phyloP scores from a whole-genome alignment of 2,329 filamentous ascomycete species.

The Diaporthe citrichinensis region DNA sequence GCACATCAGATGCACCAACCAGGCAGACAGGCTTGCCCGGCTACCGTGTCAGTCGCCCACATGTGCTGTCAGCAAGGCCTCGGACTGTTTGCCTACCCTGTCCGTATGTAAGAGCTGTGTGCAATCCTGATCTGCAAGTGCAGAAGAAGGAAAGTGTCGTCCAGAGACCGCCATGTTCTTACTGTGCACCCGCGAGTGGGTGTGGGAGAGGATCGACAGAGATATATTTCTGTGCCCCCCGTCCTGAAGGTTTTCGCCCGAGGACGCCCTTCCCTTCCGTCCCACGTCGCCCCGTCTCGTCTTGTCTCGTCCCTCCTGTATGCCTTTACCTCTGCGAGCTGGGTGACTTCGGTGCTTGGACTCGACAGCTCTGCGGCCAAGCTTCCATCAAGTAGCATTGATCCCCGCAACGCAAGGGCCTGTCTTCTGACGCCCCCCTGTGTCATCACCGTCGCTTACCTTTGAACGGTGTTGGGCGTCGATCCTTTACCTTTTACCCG shows the following conservation, averaged over 20 bases:
- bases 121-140: slow-evolving; percentile 26
- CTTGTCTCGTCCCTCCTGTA: slow-evolving; percentile 20
- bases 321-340: slow-evolving; percentile 15
- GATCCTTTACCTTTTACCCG: not conserved
- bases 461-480: slow-evolving; percentile 7
- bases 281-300: slow-evolving; percentile 32
- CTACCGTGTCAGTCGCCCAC: slow-evolving; percentile 14
- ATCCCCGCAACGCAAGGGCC: slow-evolving; percentile 4
- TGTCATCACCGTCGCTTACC: slow-evolving; percentile 25
- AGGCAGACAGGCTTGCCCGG: slow-evolving; percentile 35
- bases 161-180: slow-evolving; percentile 24
- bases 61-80: slow-evolving; percentile 34
- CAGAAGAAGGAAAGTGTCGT: slow-evolving; percentile 3
- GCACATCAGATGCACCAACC: slow-evolving; percentile 34
- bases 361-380: slow-evolving; percentile 8
- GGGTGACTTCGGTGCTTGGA: slow-evolving; percentile 7
- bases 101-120: not conserved
- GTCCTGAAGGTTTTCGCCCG: slow-evolving; percentile 7
- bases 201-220: slow-evolving; percentile 32
- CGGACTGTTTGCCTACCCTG: slow-evolving; percentile 22
- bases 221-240: slow-evolving; percentile 40
- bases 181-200: slow-evolving; percentile 7
- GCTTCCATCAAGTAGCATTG: slow-evolving; percentile 19
- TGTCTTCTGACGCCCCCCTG: slow-evolving; percentile 9
- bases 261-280: slow-evolving; percentile 30